Conservation (phyloP, 2,329 filamentous ascomycete species). For the Colletotrichum sp. region DNA sequence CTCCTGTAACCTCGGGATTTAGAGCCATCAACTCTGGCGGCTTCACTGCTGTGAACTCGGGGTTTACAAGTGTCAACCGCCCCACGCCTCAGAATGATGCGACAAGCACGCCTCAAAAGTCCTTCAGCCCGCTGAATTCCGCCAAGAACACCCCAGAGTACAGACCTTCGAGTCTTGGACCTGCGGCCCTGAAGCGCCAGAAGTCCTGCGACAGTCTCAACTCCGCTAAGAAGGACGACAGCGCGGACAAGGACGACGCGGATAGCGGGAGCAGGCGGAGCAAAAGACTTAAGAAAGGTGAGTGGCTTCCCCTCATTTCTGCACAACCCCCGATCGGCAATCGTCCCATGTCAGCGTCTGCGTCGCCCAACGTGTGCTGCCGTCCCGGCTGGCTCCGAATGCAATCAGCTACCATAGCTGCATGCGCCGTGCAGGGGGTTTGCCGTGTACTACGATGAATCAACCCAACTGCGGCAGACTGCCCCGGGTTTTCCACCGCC, state of each 20-base stretch:
- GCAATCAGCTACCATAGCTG: neutral
- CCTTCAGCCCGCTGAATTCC: slow-evolving; percentile 65
- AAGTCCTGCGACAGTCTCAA: slow-evolving; percentile 65
- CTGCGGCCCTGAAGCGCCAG: slow-evolving; percentile 76
- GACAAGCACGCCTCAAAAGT: slow-evolving; percentile 68
- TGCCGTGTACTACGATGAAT: slow-evolving; percentile 22
- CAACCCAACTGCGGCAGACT: neutral
- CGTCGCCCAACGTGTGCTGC: neutral
- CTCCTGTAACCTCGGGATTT: slow-evolving; percentile 60
- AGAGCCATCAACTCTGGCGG: slow-evolving; percentile 64
- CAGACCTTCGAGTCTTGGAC: slow-evolving; percentile 57
- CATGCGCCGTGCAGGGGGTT: slow-evolving; percentile 18
- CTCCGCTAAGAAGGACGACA: slow-evolving; percentile 51
- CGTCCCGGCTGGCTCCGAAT: neutral
- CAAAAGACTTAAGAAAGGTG: slow-evolving; percentile 86
- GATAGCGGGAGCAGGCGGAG: slow-evolving; percentile 75
- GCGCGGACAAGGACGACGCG: slow-evolving; percentile 58
- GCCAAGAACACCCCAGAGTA: slow-evolving; percentile 70
- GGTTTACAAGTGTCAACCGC: slow-evolving; percentile 72
- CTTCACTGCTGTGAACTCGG: slow-evolving; percentile 76
- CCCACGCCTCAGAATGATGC: slow-evolving; percentile 38
- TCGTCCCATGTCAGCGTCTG: slow-evolving; percentile 1
- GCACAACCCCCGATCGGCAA: neutral
- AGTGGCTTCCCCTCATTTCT: neutral
- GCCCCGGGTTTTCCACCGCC: neutral